These are phyloP conservation scores for Yamadazyma spencermartinsiae DNA, from an alignment of 1,139 yeast genomes.

Conservation along the genomic window DNA sequence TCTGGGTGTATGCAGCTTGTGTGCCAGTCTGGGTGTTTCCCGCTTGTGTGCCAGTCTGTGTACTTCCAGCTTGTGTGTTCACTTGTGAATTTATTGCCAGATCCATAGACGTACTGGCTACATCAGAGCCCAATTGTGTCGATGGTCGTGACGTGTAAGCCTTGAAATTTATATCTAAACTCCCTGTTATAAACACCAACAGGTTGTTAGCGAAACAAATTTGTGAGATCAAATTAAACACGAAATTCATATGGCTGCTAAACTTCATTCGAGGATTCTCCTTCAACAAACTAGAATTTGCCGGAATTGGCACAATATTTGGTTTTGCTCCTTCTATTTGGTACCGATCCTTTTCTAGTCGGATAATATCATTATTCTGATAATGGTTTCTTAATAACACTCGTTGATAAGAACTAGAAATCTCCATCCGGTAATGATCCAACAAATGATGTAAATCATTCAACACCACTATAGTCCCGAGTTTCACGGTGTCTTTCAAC, in stretches of 20 bases:
- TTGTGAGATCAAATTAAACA: constrained; percentile 28
- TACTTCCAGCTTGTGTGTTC: too few relatives aligned
- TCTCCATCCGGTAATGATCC: constrained; percentile 37
- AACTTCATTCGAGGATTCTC: constrained; percentile 35
- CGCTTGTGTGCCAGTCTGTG: too few relatives aligned
- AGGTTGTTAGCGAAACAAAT: constrained; percentile 24
- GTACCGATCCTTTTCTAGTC: constrained; percentile 22
- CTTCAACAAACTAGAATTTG: constrained; percentile 28
- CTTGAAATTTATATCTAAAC: constrained; percentile 29
- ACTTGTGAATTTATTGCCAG: too few relatives aligned
- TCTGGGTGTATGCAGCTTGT: too few relatives aligned
- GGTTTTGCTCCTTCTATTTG: constrained; percentile 25
- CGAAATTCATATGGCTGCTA: constrained; percentile 30
- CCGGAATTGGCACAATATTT: constrained; percentile 31
- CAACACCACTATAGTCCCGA: constrained; percentile 3
- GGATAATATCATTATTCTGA: constrained; percentile 23
- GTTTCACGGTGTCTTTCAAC: constrained; percentile 12
- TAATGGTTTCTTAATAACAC: constrained; percentile 34
- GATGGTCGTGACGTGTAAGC: constrained; percentile 5
- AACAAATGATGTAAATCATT: constrained; percentile 38
- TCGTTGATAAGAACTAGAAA: constrained; percentile 38
- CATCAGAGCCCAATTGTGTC: too few relatives aligned
- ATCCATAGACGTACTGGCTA: too few relatives aligned
- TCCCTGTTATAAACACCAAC: constrained; percentile 33
- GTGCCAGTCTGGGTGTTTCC: too few relatives aligned